Percentiles rank a stretch among this genome's conserved stretches.
Evolutionary conservation across 1,284 basidiomycete genomes (phyloP).

Genomic region (Earliella scabrosa): DNA sequence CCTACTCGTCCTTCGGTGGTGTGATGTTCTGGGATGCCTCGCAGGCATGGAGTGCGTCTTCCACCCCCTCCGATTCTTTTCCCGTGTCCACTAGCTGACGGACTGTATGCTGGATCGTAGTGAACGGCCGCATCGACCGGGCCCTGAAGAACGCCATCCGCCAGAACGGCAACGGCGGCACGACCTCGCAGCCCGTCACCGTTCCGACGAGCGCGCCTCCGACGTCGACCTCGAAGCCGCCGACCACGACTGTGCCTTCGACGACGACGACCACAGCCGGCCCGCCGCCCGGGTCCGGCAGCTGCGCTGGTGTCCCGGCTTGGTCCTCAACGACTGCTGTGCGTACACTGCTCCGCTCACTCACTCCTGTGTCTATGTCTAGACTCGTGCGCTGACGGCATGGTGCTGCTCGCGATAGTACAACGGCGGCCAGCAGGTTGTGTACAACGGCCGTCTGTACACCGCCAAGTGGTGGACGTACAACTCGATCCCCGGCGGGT

Average conservation of each 20-base stretch:
- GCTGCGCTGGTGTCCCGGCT: constrained; percentile 51
- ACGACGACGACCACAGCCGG: constrained; percentile 31
- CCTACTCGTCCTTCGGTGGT: constrained; percentile 52
- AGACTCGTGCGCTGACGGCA: background rate
- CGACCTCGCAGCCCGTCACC: constrained; percentile 16
- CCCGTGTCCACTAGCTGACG: constrained; percentile 38
- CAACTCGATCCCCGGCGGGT: constrained; percentile 47
- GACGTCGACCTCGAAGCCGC: constrained; percentile 29
- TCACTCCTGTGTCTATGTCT: too few relatives aligned
- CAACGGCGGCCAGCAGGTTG: constrained; percentile 46
- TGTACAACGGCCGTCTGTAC: constrained; percentile 53
- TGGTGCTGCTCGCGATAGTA: constrained; percentile 41
- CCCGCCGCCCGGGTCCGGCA: constrained; percentile 31
- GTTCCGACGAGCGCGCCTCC: constrained; percentile 25
- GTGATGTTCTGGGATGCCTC: constrained; percentile 68
- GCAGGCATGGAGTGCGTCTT: constrained; percentile 55
- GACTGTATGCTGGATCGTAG: constrained; percentile 31
- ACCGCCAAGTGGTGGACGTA: constrained; percentile 63
- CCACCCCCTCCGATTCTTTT: too few relatives aligned
- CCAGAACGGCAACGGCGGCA: constrained; percentile 34
- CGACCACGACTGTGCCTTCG: constrained; percentile 31
- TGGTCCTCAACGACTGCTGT: constrained; percentile 42
- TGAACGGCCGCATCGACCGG: constrained; percentile 54
- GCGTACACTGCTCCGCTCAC: background rate
- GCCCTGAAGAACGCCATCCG: constrained; percentile 56